phyloP scores from a whole-genome alignment of 441 rosid genomes.

The Croton laevigatus region DNA sequence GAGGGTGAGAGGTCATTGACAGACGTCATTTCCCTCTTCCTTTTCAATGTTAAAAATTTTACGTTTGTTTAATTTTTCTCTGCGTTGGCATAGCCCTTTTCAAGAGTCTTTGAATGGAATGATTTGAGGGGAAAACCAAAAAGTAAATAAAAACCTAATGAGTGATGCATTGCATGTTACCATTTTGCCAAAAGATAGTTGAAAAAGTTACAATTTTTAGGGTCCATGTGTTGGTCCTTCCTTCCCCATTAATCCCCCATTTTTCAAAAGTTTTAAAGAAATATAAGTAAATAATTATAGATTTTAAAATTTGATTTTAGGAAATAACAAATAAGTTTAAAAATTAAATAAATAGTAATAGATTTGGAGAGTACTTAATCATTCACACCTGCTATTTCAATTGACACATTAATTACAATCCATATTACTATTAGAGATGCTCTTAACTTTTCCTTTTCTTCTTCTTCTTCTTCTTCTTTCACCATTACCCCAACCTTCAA shows the following conservation, averaged over 20 bases:
- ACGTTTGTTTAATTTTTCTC: neutral
- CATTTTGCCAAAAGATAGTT: constrained; percentile 49
- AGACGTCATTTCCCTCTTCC: constrained; percentile 6
- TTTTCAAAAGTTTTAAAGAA: too few relatives aligned
- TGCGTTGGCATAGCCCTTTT: constrained; percentile 6
- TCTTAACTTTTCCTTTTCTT: too few relatives aligned
- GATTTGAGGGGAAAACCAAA: constrained; percentile 28
- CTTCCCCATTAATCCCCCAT: neutral
- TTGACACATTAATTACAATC: too few relatives aligned
- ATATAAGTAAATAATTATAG: too few relatives aligned
- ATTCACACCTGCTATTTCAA: too few relatives aligned
- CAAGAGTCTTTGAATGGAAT: constrained; percentile 28
- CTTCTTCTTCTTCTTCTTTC: too few relatives aligned
- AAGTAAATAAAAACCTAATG: constrained; percentile 25
- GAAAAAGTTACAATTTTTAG: constrained; percentile 36
- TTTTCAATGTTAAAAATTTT: constrained; percentile 1
- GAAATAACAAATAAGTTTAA: too few relatives aligned
- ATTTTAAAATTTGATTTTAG: too few relatives aligned
- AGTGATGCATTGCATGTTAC: constrained; percentile 73
- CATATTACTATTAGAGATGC: too few relatives aligned
- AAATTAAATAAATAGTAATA: too few relatives aligned
- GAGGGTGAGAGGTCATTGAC: constrained; percentile 21
- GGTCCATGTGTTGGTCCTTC: constrained; percentile 40
- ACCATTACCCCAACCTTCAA: too few relatives aligned
- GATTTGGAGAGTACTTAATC: too few relatives aligned